Evolutionary conservation across 2,329 filamentous ascomycete genomes (phyloP), one percentile per base, ranked within the genome.

Genomic region (Aureobasidium sp.): DNA sequence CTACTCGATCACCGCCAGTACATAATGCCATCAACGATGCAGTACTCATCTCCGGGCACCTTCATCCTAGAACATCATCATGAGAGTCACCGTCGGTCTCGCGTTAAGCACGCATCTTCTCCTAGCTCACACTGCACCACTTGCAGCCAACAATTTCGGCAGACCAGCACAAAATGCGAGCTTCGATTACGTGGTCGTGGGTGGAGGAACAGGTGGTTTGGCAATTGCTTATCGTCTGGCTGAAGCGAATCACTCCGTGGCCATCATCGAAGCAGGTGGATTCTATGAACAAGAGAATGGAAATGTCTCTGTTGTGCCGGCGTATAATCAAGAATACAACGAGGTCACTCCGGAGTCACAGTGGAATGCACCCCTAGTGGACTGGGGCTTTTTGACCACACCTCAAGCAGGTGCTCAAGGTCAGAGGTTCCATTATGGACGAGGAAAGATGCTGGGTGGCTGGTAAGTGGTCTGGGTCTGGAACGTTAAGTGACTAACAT

Each of bases 401-500:
- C 68, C 69, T 25, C 54, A 57, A 45, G 42, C 55, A 10, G 55
- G 55, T 31, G 55, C 55, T 15, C 42, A 60, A 25, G 38, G 43
- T 4, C 47, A 55, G 10, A 53, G 37, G 3, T 33, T 69, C 3
- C 66, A 66, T 27, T 72, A 70, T 64, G 65, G 66, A 33, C 64
- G 68, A 42, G 70, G 70, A 40, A 69, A 69, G 57, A 65, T 63
- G 29, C 62, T 71, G 1, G 69, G 68, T 35, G 68, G 70, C 31
- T 43, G 53, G 53, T 57, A 21, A 57, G 19, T 42, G 15, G 13
- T 21, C 13, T 13, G 29, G 31, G 8, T 10, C 9, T 31, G 11
- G 4, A 38, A 15, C 5, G 0, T n/a, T 5, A 45, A 17, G 33
- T 5, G 9, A 33, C 53, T 31, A 17, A 23, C 31, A 27, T 11